phyloP scores from a whole-genome alignment of 768 basidiomycete genomes.

The Tylopilus sp. region DNA sequence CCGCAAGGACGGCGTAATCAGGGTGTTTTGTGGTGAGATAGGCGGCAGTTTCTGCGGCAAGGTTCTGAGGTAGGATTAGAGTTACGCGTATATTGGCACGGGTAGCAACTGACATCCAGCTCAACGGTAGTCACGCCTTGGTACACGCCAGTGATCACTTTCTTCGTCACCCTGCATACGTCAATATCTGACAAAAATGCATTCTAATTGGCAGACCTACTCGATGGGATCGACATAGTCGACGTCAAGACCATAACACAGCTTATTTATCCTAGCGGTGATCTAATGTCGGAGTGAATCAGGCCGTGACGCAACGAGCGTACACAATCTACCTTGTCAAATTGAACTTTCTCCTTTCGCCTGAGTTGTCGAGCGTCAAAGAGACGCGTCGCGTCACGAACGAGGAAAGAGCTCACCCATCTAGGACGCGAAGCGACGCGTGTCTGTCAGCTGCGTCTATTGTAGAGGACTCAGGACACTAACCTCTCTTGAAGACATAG shows the following conservation, averaged over 20 bases:
- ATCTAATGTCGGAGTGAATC: constrained; percentile 48
- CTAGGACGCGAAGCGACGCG: constrained; percentile 27
- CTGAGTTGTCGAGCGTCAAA: constrained; percentile 32
- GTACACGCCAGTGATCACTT: constrained; percentile 91
- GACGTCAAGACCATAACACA: constrained; percentile 93
- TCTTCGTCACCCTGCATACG: constrained; percentile 71
- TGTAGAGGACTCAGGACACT: constrained; percentile 14
- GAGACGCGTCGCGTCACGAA: constrained; percentile 24
- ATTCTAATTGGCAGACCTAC: constrained; percentile 26
- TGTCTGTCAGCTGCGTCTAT: constrained; percentile 6
- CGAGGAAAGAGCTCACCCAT: constrained; percentile 40
- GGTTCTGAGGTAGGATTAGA: constrained; percentile 55
- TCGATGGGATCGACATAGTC: constrained; percentile 94
- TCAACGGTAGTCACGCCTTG: constrained; percentile 96
- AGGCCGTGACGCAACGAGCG: constrained; percentile 9
- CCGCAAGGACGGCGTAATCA: constrained; percentile 97
- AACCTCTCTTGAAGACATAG: constrained; percentile 58
- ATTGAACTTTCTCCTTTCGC: constrained; percentile 89
- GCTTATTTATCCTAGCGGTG: constrained; percentile 80
- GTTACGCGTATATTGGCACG: background rate
- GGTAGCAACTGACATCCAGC: constrained; percentile 69
- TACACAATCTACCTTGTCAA: constrained; percentile 70
- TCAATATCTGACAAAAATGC: constrained; percentile 1
- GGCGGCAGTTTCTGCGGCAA: constrained; percentile 95
- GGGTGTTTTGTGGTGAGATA: constrained; percentile 96